Evolutionary conservation across 352 stramenopile genomes (phyloP).

Genomic region (Phytopythium vexans): DNA sequence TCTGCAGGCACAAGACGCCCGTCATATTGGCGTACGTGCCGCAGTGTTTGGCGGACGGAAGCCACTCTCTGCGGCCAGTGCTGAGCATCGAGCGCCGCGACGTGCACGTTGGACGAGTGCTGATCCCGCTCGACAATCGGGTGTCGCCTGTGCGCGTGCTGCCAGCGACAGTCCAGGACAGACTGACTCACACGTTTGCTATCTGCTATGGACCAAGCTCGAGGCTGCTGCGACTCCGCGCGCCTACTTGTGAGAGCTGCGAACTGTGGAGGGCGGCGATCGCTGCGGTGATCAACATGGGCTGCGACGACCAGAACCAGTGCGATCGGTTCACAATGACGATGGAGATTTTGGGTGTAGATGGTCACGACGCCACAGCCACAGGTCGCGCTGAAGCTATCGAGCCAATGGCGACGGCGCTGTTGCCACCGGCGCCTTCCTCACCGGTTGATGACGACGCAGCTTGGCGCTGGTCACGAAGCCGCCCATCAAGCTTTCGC

Average conservation of each 20-base stretch:
- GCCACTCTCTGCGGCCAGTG: background rate
- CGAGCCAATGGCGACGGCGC: background rate
- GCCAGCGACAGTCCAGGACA: background rate
- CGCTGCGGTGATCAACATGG: background rate
- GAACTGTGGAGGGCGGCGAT: background rate
- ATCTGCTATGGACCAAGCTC: background rate
- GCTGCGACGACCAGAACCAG: background rate
- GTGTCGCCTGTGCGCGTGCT: background rate
- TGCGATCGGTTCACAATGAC: background rate
- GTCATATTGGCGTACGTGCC: background rate
- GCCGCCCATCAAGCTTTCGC: background rate
- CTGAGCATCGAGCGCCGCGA: background rate
- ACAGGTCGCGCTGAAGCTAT: background rate
- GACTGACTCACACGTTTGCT: constrained; percentile 1
- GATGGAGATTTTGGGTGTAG: too few relatives aligned
- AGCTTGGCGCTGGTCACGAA: background rate
- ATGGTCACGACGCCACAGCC: background rate
- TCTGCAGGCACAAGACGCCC: constrained; percentile 1
- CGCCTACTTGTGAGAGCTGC: background rate
- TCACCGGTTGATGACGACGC: too few relatives aligned
- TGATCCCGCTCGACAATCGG: background rate
- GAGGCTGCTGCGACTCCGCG: constrained; percentile 1
- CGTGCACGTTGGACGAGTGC: background rate
- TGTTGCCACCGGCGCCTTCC: background rate
- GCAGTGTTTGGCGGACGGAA: too few relatives aligned